A percentile compares a stretch with the other conserved stretches of the same genome.
phyloP scores from a whole-genome alignment of 805 yeast species.

The Kodamaea fukazawae region DNA sequence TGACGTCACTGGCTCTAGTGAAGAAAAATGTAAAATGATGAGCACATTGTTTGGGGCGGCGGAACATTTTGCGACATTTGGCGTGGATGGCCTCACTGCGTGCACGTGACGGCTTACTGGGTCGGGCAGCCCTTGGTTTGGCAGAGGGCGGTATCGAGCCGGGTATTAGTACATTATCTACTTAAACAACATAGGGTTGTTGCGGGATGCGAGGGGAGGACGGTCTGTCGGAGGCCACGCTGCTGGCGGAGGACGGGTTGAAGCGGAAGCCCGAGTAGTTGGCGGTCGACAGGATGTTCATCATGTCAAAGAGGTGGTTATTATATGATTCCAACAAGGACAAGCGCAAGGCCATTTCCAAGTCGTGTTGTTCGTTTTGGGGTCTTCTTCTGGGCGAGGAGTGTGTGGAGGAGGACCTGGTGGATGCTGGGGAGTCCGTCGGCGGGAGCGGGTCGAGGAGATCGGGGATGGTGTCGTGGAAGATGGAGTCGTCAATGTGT shows the following conservation, averaged over 20 bases:
- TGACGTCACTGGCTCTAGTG: no score
- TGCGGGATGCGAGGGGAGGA: no score
- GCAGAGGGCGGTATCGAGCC: no score
- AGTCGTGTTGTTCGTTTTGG: slow-evolving; percentile 2
- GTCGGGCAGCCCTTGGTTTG: no score
- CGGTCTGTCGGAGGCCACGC: no score
- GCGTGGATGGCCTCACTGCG: no score
- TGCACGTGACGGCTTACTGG: no score
- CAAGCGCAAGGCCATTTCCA: slow-evolving; percentile 2
- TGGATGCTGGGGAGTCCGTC: slow-evolving; percentile 16
- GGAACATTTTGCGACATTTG: no score
- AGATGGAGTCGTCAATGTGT: slow-evolving; percentile 23
- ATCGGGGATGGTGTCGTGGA: slow-evolving; percentile 18
- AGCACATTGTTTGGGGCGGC: no score
- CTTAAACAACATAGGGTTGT: no score
- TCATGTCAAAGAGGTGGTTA: slow-evolving; percentile 2
- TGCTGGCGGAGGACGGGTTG: slow-evolving; percentile 1
- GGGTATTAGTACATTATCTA: no score
- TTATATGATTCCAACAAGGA: slow-evolving; percentile 7
- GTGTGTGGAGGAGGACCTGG: slow-evolving; percentile 18
- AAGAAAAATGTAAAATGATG: no score
- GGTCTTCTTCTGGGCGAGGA: not conserved
- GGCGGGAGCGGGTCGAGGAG: slow-evolving; percentile 14
- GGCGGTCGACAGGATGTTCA: slow-evolving; percentile 4
- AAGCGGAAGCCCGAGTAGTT: slow-evolving; percentile 6